Base-by-base conservation (phyloP, 2,329 filamentous ascomycete genomes). In the Aspergillus awamori region DNA sequence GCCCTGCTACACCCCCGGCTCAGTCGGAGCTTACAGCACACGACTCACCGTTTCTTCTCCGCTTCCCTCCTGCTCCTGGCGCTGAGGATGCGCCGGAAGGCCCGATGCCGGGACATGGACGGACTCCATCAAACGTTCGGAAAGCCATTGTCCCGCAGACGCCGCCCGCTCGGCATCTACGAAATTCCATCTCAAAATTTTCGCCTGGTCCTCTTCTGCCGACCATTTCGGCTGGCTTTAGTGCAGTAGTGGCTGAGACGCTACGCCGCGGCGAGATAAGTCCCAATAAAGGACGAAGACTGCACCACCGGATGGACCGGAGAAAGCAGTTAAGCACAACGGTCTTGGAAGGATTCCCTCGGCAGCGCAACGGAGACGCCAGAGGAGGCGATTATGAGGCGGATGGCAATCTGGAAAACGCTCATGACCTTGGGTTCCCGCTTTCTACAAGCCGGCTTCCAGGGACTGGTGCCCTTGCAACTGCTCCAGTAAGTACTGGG, bases 181-280 rank as follows among this genome's bases (percentile, higher is more conserved):
- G 82, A 51, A 79, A 81, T 64, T 83, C 82, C 0, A 79, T 85
- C 17, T 80, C 76, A 22, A 81, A 80, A 2, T 83, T 89, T 39
- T 80, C 85, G 4, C 84, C 83, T 4, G 85, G 85, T 0, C 83
- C 86, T 5, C 75, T 89, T 4, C 81, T 87, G 1, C 83, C 84
- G 30, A 86, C 88, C 0, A 77, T 90, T 1, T 87, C 84, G 2
- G 83, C 82, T 1, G 84, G 83, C 0, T 78, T 90, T 15, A 86
- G 81, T 69, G 87, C 84, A 1, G 84, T 90, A 52, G 86, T 90
- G 5, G 87, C 87, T 8, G 87, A 90, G 64, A 83, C 86, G 22
- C 77, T 89, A 26, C 82, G 86, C n/a, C 82, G 85, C 15, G 84
- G 85, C 13, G 79, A 84, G 61, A 80, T 80, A 8, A 77, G 74